These are phyloP conservation scores for Pyricularia sp. DNA, from an alignment of 2,329 filamentous ascomycete species.

Conservation along the genomic window DNA sequence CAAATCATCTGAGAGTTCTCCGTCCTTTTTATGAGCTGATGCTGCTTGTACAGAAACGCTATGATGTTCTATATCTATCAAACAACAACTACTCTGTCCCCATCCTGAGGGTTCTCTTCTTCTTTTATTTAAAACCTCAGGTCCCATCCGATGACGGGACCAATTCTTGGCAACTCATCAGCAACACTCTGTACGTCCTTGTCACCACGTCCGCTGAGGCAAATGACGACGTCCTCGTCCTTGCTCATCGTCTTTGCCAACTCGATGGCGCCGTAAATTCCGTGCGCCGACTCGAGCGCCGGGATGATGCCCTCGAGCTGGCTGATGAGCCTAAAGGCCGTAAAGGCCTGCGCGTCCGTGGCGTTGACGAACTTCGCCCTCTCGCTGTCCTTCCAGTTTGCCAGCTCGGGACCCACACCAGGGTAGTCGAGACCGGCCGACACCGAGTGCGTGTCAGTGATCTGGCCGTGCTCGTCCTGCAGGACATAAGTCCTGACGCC, in stretches of 20 bases:
- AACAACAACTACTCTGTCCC: neutral
- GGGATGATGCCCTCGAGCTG: slow-evolving; percentile 96
- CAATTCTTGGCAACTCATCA: slow-evolving; percentile 80
- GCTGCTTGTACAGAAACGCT: neutral
- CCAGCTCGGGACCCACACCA: slow-evolving; percentile 87
- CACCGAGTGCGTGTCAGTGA: slow-evolving; percentile 89
- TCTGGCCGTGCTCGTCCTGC: slow-evolving; percentile 87
- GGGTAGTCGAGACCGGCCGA: slow-evolving; percentile 96
- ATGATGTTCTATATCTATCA: neutral
- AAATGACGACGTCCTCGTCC: slow-evolving; percentile 86
- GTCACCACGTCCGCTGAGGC: slow-evolving; percentile 85
- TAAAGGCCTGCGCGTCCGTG: slow-evolving; percentile 83
- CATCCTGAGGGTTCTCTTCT: neutral
- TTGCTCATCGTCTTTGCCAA: slow-evolving; percentile 87
- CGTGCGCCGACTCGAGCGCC: slow-evolving; percentile 87
- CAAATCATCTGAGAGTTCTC: neutral
- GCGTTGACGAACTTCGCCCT: slow-evolving; percentile 84
- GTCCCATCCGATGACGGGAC: slow-evolving; percentile 77
- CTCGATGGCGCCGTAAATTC: slow-evolving; percentile 80
- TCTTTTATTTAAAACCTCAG: slow-evolving; percentile 39
- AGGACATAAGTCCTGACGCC: slow-evolving; percentile 94
- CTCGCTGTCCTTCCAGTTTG: slow-evolving; percentile 82
- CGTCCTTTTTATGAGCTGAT: neutral
- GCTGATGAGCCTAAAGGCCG: slow-evolving; percentile 74
- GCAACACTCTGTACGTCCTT: slow-evolving; percentile 99